Conservation (phyloP, 2,329 filamentous ascomycete species). For the Exophiala calicioides region DNA sequence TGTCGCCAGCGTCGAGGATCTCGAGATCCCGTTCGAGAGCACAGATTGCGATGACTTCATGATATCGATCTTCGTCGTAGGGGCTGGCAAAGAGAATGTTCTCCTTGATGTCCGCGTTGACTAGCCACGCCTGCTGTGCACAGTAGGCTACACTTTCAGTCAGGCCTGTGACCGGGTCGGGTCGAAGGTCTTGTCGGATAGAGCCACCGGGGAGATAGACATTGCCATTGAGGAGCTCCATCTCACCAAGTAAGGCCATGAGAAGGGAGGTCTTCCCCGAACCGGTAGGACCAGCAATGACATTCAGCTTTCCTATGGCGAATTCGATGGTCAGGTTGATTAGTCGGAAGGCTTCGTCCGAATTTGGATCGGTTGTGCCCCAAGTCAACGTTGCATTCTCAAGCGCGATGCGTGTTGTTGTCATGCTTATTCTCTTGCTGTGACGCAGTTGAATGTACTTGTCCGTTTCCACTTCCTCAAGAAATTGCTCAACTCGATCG, state of each 20-base stretch:
- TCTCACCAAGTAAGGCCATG: conserved; percentile 95
- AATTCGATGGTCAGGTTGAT: conserved; percentile 84
- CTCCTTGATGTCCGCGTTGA: conserved; percentile 92
- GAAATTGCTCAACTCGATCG: conserved; percentile 91
- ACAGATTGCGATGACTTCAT: conserved; percentile 84
- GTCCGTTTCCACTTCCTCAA: conserved; percentile 90
- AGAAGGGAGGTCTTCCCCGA: conserved; percentile 94
- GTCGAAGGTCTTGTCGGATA: conserved; percentile 79
- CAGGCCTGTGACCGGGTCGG: conserved; percentile 79
- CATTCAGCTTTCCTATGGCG: conserved; percentile 80
- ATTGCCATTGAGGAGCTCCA: conserved; percentile 78
- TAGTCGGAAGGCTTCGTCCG: conserved; percentile 75
- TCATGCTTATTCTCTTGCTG: conserved; percentile 67
- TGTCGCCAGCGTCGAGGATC: conserved; percentile 87
- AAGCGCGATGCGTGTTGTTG: conserved; percentile 78
- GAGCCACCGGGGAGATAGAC: conserved; percentile 83
- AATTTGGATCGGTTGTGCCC: conserved; percentile 64
- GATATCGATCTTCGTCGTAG: conserved; percentile 79
- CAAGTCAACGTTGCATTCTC: conserved; percentile 83
- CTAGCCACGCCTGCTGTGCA: conserved; percentile 93
- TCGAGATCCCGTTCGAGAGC: conserved; percentile 87
- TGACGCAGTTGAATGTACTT: conserved; percentile 84
- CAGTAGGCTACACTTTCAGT: conserved; percentile 95
- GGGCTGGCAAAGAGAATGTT: conserved; percentile 90
- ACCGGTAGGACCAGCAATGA: conserved; percentile 89